phyloP scores from a whole-genome alignment of 306 rosid species.

The Inga leiocalycina region DNA sequence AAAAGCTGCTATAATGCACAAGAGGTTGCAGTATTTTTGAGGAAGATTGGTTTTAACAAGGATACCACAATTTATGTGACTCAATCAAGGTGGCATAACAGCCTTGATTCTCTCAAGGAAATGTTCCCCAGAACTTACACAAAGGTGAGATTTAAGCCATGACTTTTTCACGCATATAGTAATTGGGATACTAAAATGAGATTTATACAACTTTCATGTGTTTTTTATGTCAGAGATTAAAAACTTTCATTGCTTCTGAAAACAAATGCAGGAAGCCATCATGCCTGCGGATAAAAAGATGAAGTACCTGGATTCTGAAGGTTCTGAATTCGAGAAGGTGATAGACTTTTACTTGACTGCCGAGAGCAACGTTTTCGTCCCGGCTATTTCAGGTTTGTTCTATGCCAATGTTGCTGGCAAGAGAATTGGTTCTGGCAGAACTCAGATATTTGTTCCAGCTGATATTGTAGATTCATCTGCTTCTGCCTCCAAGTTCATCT shows the following conservation, averaged over 20 bases:
- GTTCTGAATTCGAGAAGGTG: constrained; percentile 85
- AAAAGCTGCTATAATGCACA: constrained; percentile 84
- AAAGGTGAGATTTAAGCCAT: constrained; percentile 60
- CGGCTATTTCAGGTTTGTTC: constrained; percentile 93
- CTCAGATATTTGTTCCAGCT: constrained; percentile 82
- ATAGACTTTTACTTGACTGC: constrained; percentile 81
- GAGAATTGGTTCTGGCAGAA: constrained; percentile 79
- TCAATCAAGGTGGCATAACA: constrained; percentile 85
- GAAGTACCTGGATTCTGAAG: constrained; percentile 64
- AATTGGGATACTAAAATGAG: neutral
- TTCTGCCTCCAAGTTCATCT: constrained; percentile 68
- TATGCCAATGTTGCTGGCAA: constrained; percentile 95
- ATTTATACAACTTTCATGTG: neutral
- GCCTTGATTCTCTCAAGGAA: constrained; percentile 90
- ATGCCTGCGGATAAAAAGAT: constrained; percentile 88
- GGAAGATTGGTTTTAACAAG: constrained; percentile 79
- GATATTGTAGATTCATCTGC: constrained; percentile 63
- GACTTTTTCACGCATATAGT: neutral
- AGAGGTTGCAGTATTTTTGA: constrained; percentile 77
- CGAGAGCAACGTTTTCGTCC: constrained; percentile 80
- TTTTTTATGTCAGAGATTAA: neutral
- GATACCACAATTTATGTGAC: constrained; percentile 91
- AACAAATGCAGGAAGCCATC: constrained; percentile 79
- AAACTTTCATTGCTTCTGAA: constrained; percentile 8
- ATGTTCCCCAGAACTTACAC: constrained; percentile 86